Percentiles rank a stretch among this genome's conserved stretches.
Conservation (phyloP, 192 early-diverging fungal species). For the Glomus cerebriforme region DNA sequence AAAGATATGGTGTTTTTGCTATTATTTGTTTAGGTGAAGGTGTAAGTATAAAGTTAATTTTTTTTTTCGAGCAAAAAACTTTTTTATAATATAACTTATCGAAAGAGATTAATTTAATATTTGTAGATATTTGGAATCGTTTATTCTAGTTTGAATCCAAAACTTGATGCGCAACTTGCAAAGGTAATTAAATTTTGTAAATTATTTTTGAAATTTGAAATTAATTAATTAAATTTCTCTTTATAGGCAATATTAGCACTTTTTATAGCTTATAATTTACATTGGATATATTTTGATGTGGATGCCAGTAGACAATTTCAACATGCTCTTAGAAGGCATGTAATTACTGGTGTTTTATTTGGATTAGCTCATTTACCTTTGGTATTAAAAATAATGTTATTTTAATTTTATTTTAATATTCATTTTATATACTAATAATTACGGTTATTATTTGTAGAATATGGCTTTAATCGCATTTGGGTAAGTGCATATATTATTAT, state of each 20-base stretch:
- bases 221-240: not conserved
- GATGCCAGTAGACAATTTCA: conserved; percentile 41
- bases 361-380: conserved; percentile 36
- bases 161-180: conserved; percentile 22
- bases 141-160: conserved; percentile 28
- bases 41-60: conserved; percentile 21
- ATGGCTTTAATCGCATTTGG: conserved; percentile 30
- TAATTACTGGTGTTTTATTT: conserved; percentile 41
- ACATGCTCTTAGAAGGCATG: conserved; percentile 40
- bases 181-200: conserved; percentile 21
- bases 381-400: not conserved
- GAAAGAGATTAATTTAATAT: not conserved
- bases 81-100: not conserved
- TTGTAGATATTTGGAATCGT: conserved; percentile 33
- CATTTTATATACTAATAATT: not conserved
- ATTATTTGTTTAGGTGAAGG: conserved; percentile 41
- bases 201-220: no score
- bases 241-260: conserved; percentile 37
- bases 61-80: not conserved
- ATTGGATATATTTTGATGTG: conserved; percentile 50
- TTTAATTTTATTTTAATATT: not conserved
- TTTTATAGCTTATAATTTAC: conserved; percentile 42
- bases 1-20: conserved; percentile 38
- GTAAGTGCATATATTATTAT: not conserved
- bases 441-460: not conserved